These are phyloP conservation scores for Cordia subcordata DNA, from an alignment of 257 asterid species.

Conservation along the genomic window DNA sequence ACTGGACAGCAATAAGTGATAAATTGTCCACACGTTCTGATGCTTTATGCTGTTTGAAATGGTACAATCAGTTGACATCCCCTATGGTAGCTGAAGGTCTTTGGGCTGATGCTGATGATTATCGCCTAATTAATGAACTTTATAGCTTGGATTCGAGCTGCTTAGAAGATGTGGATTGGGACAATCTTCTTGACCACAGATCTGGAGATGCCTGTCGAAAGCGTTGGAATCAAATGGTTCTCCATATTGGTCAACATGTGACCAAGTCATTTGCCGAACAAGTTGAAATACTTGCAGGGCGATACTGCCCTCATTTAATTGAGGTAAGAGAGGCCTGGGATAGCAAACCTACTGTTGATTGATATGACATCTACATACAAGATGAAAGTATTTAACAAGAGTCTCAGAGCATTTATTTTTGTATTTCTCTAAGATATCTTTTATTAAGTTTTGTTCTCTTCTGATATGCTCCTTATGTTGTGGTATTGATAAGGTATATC, in stretches of 20 bases:
- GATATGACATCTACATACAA: background rate
- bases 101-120: slow-evolving; percentile 30
- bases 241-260: slow-evolving; percentile 19
- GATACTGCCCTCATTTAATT: slow-evolving; percentile 22
- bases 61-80: slow-evolving; percentile 26
- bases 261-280: slow-evolving; percentile 24
- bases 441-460: too few species aligned
- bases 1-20: slow-evolving; percentile 26
- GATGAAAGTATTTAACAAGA: too few species aligned
- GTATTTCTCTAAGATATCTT: too few species aligned
- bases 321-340: slow-evolving; percentile 30
- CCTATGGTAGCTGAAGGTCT: slow-evolving; percentile 26
- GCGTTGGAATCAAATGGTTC: slow-evolving; percentile 34
- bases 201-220: slow-evolving; percentile 24
- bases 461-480: too few species aligned
- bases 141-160: slow-evolving; percentile 25
- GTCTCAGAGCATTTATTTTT: too few species aligned
- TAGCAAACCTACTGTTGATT: slow-evolving; percentile 20
- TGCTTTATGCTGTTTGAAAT: slow-evolving; percentile 19
- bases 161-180: slow-evolving; percentile 31
- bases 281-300: slow-evolving; percentile 21
- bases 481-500: too few species aligned
- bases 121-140: slow-evolving; percentile 20
- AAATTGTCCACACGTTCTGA: slow-evolving; percentile 9
- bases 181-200: slow-evolving; percentile 25